A percentile compares a stretch with the other conserved stretches of the same genome.
phyloP scores from a whole-genome alignment of 495 filamentous ascomycete species.

The Neurospora sp. region DNA sequence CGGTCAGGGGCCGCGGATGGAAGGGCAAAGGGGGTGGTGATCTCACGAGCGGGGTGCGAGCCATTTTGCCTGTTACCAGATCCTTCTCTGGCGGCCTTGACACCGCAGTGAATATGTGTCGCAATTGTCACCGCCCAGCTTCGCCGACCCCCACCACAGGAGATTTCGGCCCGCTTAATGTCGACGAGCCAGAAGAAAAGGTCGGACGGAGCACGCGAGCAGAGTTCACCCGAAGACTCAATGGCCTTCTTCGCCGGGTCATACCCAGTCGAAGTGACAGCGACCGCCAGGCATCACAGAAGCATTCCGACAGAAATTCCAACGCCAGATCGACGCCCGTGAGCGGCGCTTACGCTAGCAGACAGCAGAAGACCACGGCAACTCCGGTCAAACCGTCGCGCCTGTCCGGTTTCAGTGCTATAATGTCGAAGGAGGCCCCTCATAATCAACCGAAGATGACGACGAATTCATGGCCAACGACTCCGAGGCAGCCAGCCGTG shows the following conservation, averaged over 20 bases:
- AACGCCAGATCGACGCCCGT: constrained; percentile 1
- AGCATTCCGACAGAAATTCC: constrained; percentile 1
- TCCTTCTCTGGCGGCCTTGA: constrained; percentile 1
- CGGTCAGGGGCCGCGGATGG: neutral
- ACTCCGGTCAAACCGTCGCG: neutral
- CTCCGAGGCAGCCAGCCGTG: neutral
- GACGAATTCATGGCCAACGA: neutral
- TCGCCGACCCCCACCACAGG: constrained; percentile 3
- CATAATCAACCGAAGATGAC: neutral
- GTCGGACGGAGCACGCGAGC: neutral
- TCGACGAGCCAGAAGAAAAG: neutral
- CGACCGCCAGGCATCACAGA: neutral
- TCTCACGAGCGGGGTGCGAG: constrained; percentile 8
- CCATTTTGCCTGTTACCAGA: constrained; percentile 3
- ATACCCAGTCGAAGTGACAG: constrained; percentile 7
- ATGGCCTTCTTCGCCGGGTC: constrained; percentile 10
- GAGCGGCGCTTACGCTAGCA: constrained; percentile 1
- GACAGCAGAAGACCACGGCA: constrained; percentile 2
- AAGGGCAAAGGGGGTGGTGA: constrained; percentile 11
- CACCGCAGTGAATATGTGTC: constrained; percentile 7
- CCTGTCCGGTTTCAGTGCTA: constrained; percentile 1
- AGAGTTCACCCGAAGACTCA: constrained; percentile 8
- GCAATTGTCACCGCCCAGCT: constrained; percentile 12
- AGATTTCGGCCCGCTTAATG: neutral
- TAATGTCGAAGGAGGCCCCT: neutral